phyloP scores from a whole-genome alignment of 1,139 yeast species.

The Pichia sp. region DNA sequence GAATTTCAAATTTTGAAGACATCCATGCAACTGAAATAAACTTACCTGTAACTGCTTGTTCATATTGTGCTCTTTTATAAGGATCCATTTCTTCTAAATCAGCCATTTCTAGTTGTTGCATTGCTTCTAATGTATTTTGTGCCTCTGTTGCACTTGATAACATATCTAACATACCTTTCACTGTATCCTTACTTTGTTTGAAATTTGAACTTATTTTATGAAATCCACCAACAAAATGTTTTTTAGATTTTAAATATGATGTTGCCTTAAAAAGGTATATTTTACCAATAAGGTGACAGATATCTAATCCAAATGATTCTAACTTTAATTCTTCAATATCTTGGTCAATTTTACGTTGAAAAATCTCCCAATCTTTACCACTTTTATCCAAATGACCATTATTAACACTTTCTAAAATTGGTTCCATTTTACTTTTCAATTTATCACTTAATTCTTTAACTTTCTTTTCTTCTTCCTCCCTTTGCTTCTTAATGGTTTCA shows the following conservation, averaged over 20 bases:
- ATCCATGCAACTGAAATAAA: conserved; percentile 77
- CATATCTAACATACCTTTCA: conserved; percentile 82
- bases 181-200: conserved; percentile 81
- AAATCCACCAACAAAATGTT: conserved; percentile 75
- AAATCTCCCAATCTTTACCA: conserved; percentile 31
- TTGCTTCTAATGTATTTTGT: conserved; percentile 78
- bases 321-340: conserved; percentile 78
- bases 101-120: conserved; percentile 54
- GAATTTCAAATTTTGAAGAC: conserved; percentile 66
- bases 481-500: conserved; percentile 50
- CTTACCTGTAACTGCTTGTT: conserved; percentile 64
- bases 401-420: conserved; percentile 31
- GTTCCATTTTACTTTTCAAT: conserved; percentile 41
- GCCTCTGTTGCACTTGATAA: conserved; percentile 86
- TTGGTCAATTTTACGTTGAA: conserved; percentile 35
- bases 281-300: conserved; percentile 72
- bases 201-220: conserved; percentile 68
- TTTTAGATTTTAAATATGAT: conserved; percentile 58
- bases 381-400: conserved; percentile 26
- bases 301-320: conserved; percentile 92
- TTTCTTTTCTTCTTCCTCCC: conserved; percentile 47
- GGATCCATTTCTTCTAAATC: conserved; percentile 45
- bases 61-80: conserved; percentile 54
- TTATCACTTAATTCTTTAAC: conserved; percentile 46
- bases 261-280: conserved; percentile 66